Conservation (phyloP, 2,329 filamentous ascomycete species). For the Ascochyta lentis region DNA sequence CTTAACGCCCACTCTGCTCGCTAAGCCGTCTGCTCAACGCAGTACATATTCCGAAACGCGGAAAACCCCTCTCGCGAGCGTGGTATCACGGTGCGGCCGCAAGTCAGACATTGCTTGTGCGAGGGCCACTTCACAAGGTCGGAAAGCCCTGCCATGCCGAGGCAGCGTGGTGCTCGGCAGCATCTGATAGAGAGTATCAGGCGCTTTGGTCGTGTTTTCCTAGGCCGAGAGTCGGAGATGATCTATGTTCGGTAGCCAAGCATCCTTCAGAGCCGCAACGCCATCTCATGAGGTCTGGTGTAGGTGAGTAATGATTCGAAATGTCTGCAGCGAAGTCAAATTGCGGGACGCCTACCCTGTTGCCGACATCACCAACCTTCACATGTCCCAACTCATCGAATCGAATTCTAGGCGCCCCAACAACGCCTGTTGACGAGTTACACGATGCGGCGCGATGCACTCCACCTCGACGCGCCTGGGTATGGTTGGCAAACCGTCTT, state of each 20-base stretch:
- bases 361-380: slow-evolving; percentile 15
- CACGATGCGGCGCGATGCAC: slow-evolving; percentile 12
- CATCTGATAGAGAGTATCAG: slow-evolving; percentile 11
- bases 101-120: slow-evolving; percentile 10
- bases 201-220: neutral
- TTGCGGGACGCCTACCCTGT: slow-evolving; percentile 3
- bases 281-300: slow-evolving; percentile 1
- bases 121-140: neutral
- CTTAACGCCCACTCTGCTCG: slow-evolving; percentile 1
- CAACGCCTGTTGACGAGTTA: slow-evolving; percentile 10
- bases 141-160: slow-evolving; percentile 7
- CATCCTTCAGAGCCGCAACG: slow-evolving; percentile 16
- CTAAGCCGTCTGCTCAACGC: neutral
- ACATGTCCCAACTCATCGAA: slow-evolving; percentile 12
- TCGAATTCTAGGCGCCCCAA: slow-evolving; percentile 8
- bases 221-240: slow-evolving; percentile 1
- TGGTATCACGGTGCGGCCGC: slow-evolving; percentile 4
- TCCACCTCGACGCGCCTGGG: neutral
- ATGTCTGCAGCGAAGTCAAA: neutral
- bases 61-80: neutral
- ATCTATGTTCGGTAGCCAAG: slow-evolving; percentile 17
- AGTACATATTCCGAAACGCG: neutral
- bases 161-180: slow-evolving; percentile 8
- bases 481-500: neutral
- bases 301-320: neutral